Base-by-base conservation (phyloP, 805 yeast species). In the Lipomyces starkeyi region DNA sequence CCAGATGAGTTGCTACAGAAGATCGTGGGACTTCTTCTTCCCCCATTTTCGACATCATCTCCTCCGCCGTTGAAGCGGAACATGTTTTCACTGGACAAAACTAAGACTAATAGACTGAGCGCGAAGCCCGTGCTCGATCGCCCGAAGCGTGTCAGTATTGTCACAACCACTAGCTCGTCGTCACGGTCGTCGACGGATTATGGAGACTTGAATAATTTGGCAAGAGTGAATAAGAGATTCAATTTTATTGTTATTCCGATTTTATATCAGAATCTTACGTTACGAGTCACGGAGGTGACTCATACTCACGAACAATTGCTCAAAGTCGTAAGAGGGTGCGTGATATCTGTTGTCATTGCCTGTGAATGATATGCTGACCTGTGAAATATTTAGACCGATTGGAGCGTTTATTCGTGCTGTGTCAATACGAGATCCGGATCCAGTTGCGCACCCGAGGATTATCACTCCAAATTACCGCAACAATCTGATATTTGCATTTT, bases 381-480 rank as follows among this genome's bases (percentile, higher is more conserved):
- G 3, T 17, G 13, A 37, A 37, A 13, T 14, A 14, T 34, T 34
- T 17, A 63, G 66, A 2, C 58, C 65, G 4, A 37, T 62, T 5
- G 71, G 71, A 3, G 55, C 55, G 14, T 65, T 59, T 35, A 55
- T 69, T 14, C 63, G 66, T 35, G 34, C 59, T 2, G 61, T 69
- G 17, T 66, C 70, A 5, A 67, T 69, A 14, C 62, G 71, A 14
- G 71, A 69, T 34, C 71, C 71, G n/a, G 70, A 66, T 25, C 70
- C 71, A 2, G 58, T 43, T 9, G 59, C 37, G 8, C 60, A 69
- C 47, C 71, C 71, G 32, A 62, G 71, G 3, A 61, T 63, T 34
- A 69, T 69, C 35, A 69, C 71, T 14, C 71, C 71, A 14, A 68
- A 69, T 29, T 69, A 69, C 59, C 70, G 71, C 53, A 69, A 69